Evolutionary conservation across 768 basidiomycete genomes (phyloP), one percentile per base, ranked within the genome.

Genomic region (Lanmaoa rubissima): DNA sequence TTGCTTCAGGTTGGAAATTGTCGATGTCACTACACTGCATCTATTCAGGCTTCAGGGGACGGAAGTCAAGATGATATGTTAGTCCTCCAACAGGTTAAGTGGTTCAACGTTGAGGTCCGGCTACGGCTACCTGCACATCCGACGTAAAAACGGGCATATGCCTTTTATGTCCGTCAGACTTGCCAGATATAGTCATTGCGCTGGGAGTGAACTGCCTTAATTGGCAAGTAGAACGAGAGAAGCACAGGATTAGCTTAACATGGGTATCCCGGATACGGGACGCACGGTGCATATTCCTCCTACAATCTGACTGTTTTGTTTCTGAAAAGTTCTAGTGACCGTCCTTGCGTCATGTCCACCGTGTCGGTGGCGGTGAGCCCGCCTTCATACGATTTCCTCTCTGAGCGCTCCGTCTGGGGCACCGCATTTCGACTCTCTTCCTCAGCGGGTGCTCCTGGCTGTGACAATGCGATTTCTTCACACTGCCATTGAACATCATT

Each of bases 321-420:
- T 58, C 50, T 45, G 40, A 55, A 51, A 47, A 47, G 40, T 45
- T 51, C 55, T 51, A 43, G 53, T 53, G 54, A 46, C 51, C 40
- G 36, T 26, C 39, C 36, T 61, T 64, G 67, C 64, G 66, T 71
- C 69, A 72, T 70, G 24, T 6, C 54, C 47, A 54, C 59, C 55
- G 45, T 26, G 58, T 57, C 46, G 59, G 71, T 73, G 72, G 71
- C 71, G 65, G 58, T 74, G 69, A 66, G 51, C 47, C 55, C 72
- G 62, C 69, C 60, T 55, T 43, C 31, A 26, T 16, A 39, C 35
- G 4, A 31, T 58, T 63, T 56, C 62, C 56, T 60, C 68, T 65
- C 52, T 16, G 42, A 77, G 64, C 74, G 44, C 54, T 74, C 58
- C 71, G 74, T 61, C 54, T 55, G 51, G 48, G 36, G 39, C 66